Evolutionary conservation across 345 rosid species (phyloP), one percentile per base, ranked within the genome.

Genomic region (Sisymbrium irio): DNA sequence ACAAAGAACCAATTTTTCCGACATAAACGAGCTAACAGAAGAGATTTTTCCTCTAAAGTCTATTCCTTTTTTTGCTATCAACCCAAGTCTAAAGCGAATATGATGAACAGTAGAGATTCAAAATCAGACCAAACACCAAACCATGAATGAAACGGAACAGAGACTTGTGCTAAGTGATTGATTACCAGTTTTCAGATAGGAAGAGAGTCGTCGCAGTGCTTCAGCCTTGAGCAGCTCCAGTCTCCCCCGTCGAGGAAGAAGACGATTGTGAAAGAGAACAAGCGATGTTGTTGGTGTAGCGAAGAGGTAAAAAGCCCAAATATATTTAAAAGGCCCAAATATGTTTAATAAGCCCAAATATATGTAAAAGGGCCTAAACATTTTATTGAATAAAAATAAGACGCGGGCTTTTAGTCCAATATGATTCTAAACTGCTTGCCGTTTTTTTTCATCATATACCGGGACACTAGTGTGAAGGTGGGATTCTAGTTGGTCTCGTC

Each of bases 221-320:
- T 36, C 35, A 54, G 42, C 36, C 42, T 51, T 36, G 22, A 54
- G 42, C 36, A 64, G 57, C 15, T 53, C 18, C 18, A 33, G 28
- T 49, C 45, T 33, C 13, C n/a, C 27, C 27, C 20, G 15, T 17
- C 3, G 28, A 53, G 15, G 49, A 67, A 42, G 53, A 53, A 14
- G 37, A 67, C 33, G 62, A 67, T 17, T 37, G 37, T 53, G 45
- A n/a, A n/a, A n/a, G n/a, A n/a, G n/a, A n/a, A n/a, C n/a, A n/a
- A n/a, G n/a, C n/a, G n/a, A 4, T 7, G 22, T 18, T 56, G 1
- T 1, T 6, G 3, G 2, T 7, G 14, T 11, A 10, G 30, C 28
- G 7, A 19, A 12, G 51, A 41, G 14, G 19, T 9, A 1, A 25
- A 41, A 47, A 12, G 58, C 69, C 69, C 45, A 65, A 32, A 6